phyloP scores from a whole-genome alignment of 345 rosid species.

The Hevea brasiliensis region DNA sequence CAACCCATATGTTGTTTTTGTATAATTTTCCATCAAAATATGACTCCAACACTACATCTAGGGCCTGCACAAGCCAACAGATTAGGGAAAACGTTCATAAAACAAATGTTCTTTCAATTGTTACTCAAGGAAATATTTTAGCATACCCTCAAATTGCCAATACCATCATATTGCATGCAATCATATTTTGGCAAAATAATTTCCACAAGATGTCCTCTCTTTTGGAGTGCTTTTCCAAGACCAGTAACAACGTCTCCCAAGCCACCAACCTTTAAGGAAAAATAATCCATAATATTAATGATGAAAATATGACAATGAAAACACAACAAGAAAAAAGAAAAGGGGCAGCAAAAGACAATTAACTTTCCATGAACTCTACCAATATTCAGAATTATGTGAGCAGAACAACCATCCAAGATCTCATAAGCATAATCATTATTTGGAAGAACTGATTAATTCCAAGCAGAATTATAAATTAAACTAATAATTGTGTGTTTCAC shows the following conservation, averaged over 20 bases:
- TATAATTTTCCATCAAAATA: slow-evolving; percentile 79
- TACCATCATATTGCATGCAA: slow-evolving; percentile 81
- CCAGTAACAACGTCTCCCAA: slow-evolving; percentile 97
- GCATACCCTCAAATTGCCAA: slow-evolving; percentile 70
- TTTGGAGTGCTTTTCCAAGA: slow-evolving; percentile 89
- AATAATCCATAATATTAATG: not conserved
- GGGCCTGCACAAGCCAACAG: slow-evolving; percentile 53
- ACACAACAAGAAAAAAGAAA: not conserved
- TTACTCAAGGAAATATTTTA: slow-evolving; percentile 11
- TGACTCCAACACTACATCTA: slow-evolving; percentile 80
- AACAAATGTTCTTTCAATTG: slow-evolving; percentile 1
- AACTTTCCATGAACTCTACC: no score
- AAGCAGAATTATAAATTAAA: no score
- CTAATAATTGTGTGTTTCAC: no score
- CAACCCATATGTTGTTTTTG: slow-evolving; percentile 92
- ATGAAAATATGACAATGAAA: not conserved
- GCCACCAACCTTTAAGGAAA: slow-evolving; percentile 75
- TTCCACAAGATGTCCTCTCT: slow-evolving; percentile 92
- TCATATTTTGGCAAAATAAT: slow-evolving; percentile 93
- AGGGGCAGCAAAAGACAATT: no score
- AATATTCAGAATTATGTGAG: no score
- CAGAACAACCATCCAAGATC: no score
- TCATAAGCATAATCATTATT: no score
- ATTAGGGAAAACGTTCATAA: slow-evolving; percentile 11
- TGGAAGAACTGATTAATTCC: no score